Evolutionary conservation across 2,329 filamentous ascomycete genomes (phyloP), one percentile per base, ranked within the genome.

Genomic region (Stachybotrys elegans): DNA sequence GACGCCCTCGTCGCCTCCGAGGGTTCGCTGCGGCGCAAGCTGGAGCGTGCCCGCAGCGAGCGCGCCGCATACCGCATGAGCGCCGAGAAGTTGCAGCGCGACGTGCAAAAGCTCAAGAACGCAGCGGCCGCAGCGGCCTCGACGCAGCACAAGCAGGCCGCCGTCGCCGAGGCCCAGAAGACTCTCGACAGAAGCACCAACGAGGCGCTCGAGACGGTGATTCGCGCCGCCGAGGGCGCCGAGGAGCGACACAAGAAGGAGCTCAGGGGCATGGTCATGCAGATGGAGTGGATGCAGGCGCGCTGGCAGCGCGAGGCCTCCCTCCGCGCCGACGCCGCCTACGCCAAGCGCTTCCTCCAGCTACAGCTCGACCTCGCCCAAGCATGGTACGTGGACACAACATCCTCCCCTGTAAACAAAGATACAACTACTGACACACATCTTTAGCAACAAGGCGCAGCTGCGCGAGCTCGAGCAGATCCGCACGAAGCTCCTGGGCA

Each of bases 211-310:
- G 76, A 81, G 53, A 75, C 75, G n/a, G 71, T 79, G 14, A 74
- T 80, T 48, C 73, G 76, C 3, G 76, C 75, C 1, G 73, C 76
- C 25, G 73, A 79, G 54, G 72, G 76, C 40, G 81, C 84, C 37
- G 82, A 89, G 56, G 80, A 79, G 52, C 73, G 78, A 36, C 88
- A 93, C 62, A 71, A 75, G 56, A 83, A 83, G 63, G 88, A 94
- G 67, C 71, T 96, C 43, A 81, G 83, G 53, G 92, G 92, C 16
- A 75, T 97, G 59, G 79, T 81, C 43, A 86, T 93, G 68, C 91
- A 97, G 67, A 92, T 97, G 61, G 80, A 90, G 57, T 97, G 88
- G 82, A 81, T 97, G 62, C 82, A 90, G 56, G 88, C 88, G 2
- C 81, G 85, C 42, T 87, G 86, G 69, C 77, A 81, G 60, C 79